These are phyloP conservation scores for Rhododendron molle DNA, from an alignment of 148 eudicot species.

Conservation along the genomic window DNA sequence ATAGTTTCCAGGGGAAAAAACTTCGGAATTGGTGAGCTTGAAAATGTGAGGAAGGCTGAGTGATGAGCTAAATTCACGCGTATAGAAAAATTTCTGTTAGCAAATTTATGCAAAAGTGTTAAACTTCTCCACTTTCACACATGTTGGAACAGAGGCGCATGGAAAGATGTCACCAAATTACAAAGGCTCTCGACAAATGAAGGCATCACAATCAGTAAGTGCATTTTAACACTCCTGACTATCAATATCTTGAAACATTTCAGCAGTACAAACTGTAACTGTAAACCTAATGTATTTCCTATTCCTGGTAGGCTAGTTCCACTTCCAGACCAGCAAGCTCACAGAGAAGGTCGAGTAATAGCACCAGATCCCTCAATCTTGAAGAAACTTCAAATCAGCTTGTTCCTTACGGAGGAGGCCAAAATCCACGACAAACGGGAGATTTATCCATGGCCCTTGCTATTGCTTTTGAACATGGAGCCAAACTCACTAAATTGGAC, in stretches of 20 bases:
- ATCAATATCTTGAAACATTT: not conserved
- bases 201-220: conserved; percentile 50
- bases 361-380: conserved; percentile 23
- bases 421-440: conserved; percentile 26
- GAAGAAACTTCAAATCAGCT: conserved; percentile 53
- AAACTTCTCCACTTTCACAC: not conserved
- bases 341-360: conserved; percentile 27
- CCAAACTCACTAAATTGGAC: conserved; percentile 39
- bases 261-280: not conserved
- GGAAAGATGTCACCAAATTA: conserved; percentile 35
- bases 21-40: not conserved
- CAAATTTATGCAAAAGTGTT: not conserved
- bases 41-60: not conserved
- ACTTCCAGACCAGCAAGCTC: conserved; percentile 34
- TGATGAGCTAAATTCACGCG: not conserved
- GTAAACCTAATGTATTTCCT: not conserved
- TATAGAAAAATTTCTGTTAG: not conserved
- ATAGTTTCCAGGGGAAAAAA: not conserved
- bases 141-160: conserved; percentile 36
- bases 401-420: conserved; percentile 49
- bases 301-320: conserved; percentile 31
- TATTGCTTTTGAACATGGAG: conserved; percentile 48
- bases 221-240: not conserved
- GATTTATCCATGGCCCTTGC: conserved; percentile 75
- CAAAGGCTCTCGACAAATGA: conserved; percentile 48